A percentile compares a stretch with the other conserved stretches of the same genome.
Evolutionary conservation across 2,329 filamentous ascomycete genomes (phyloP).

Genomic region (Zasmidium citrigriseum): DNA sequence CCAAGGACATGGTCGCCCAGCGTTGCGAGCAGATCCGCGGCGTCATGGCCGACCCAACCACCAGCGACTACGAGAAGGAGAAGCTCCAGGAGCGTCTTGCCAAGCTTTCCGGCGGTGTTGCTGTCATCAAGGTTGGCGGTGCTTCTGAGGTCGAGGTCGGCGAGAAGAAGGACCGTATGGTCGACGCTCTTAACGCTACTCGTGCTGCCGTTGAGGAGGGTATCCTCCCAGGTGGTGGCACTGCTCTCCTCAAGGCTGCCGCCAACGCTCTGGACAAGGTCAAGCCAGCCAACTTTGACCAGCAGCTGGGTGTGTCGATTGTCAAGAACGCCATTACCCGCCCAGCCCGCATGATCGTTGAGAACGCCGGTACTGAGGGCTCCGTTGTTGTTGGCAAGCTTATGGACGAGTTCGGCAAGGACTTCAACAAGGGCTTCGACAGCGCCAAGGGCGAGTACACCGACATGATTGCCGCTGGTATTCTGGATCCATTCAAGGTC

Average conservation of each 20-base stretch:
- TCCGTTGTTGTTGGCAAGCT: constrained; percentile 98
- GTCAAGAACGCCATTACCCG: constrained; percentile 97
- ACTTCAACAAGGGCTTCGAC: constrained; percentile 99
- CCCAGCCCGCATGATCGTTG: constrained; percentile 90
- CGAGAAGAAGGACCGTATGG: constrained; percentile 99
- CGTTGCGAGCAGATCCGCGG: constrained; percentile 99
- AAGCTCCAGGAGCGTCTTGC: constrained; percentile 99
- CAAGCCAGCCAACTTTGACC: constrained; percentile 95
- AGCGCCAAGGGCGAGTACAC: constrained; percentile 96
- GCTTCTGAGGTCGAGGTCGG: constrained; percentile 97
- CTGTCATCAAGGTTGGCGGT: constrained; percentile 98
- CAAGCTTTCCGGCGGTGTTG: constrained; percentile 98
- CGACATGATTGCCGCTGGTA: constrained; percentile 96
- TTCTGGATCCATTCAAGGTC: constrained; percentile 98
- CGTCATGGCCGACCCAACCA: constrained; percentile 89
- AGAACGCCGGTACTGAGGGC: constrained; percentile 96
- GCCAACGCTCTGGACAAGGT: constrained; percentile 80
- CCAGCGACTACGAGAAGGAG: constrained; percentile 99
- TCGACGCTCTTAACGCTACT: constrained; percentile 96
- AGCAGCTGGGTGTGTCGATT: constrained; percentile 96
- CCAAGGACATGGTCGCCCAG: constrained; percentile 90
- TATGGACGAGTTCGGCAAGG: constrained; percentile 82
- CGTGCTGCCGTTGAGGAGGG: constrained; percentile 98
- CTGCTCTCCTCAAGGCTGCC: constrained; percentile 94
- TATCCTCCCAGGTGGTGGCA: constrained; percentile 97